Percentiles rank a stretch among this genome's conserved stretches.
phyloP scores from a whole-genome alignment of 2,329 filamentous ascomycete genomes.

The Colletotrichum australisinense region DNA sequence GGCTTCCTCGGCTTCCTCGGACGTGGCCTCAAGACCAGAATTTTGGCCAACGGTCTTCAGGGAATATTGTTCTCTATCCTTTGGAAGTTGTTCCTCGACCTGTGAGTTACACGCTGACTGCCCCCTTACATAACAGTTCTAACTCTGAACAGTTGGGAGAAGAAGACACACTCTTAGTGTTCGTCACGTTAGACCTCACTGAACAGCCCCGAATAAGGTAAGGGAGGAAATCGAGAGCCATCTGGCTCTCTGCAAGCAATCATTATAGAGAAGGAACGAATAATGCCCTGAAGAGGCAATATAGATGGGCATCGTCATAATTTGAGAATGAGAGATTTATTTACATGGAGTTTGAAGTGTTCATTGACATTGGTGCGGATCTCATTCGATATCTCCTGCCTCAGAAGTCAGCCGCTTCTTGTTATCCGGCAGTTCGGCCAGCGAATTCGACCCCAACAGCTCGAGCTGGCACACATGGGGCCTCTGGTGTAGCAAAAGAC shows the following conservation, averaged over 20 bases:
- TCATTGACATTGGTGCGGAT: not conserved
- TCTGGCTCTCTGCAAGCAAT: not conserved
- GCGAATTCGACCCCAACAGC: no score
- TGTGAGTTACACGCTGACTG: slow-evolving; percentile 48
- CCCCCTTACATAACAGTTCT: not conserved
- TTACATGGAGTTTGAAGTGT: not conserved
- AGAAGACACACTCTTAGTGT: slow-evolving; percentile 21
- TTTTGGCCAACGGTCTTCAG: slow-evolving; percentile 60
- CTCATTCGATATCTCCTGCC: no score
- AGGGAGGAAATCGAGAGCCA: not conserved
- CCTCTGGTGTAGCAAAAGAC: no score
- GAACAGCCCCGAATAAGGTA: no score
- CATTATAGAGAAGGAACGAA: not conserved
- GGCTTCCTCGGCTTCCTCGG: slow-evolving; percentile 56
- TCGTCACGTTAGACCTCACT: not conserved
- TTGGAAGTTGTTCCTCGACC: slow-evolving; percentile 60
- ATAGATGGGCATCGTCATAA: not conserved
- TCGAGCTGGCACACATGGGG: no score
- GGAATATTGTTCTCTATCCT: slow-evolving; percentile 59
- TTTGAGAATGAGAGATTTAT: not conserved
- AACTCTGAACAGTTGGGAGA: slow-evolving; percentile 23
- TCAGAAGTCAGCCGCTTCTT: no score
- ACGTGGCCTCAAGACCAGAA: slow-evolving; percentile 58
- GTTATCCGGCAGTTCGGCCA: no score
- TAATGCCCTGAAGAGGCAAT: not conserved